Percentiles rank a stretch among this genome's conserved stretches.
Conservation (phyloP, 192 early-diverging fungal genomes). For the Powellomyces hirtus region DNA sequence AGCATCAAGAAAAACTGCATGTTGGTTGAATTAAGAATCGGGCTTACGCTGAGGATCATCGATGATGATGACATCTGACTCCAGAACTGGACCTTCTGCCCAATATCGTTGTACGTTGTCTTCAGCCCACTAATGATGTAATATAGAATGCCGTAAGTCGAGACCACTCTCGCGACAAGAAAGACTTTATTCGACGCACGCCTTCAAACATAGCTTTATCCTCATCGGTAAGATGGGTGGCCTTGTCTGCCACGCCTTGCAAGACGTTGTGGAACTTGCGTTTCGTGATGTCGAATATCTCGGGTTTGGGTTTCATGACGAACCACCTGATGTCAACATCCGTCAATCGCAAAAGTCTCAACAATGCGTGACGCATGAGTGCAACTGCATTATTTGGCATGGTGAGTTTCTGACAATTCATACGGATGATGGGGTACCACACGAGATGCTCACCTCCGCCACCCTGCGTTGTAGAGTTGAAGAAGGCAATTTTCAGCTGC, state of each 20-base stretch:
- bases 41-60: conserved; percentile 73
- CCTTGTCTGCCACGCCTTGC: conserved; percentile 69
- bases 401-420: background rate
- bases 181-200: conserved; percentile 9
- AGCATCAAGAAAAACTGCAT: background rate
- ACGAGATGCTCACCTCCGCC: conserved; percentile 71
- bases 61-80: conserved; percentile 80
- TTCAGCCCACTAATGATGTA: conserved; percentile 29
- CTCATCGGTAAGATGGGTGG: conserved; percentile 50
- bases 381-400: conserved; percentile 67
- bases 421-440: too few relatives aligned
- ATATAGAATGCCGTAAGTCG: too few relatives aligned
- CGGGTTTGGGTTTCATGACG: conserved; percentile 78
- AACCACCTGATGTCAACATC: conserved; percentile 69
- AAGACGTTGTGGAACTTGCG: conserved; percentile 86
- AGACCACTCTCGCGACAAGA: too few relatives aligned
- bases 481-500: conserved; percentile 65
- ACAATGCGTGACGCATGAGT: conserved; percentile 81
- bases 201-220: conserved; percentile 55
- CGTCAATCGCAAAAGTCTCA: conserved; percentile 67
- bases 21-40: background rate
- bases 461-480: conserved; percentile 83
- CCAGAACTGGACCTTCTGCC: conserved; percentile 65
- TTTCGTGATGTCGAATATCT: conserved; percentile 82
- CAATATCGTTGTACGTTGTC: conserved; percentile 76